Conservation (phyloP, 805 yeast species). For the Candida succiphila region DNA sequence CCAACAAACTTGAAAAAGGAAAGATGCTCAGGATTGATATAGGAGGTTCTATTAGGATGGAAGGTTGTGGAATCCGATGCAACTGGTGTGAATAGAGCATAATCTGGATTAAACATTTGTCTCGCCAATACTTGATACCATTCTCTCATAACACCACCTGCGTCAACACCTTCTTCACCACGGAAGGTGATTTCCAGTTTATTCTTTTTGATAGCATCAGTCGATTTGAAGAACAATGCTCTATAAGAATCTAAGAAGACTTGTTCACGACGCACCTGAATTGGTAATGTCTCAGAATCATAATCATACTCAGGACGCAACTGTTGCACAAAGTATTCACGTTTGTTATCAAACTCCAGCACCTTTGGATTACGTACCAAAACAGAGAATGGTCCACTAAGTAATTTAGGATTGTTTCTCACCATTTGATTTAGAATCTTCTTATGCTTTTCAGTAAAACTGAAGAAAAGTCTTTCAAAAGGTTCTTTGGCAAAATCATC, state of each 20-base stretch:
- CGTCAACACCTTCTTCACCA: conserved; percentile 96
- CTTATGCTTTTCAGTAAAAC: conserved; percentile 83
- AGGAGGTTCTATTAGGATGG: conserved; percentile 90
- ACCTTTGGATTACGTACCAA: conserved; percentile 82
- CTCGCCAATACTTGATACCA: conserved; percentile 93
- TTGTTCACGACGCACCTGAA: conserved; percentile 76
- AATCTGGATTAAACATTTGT: conserved; percentile 94
- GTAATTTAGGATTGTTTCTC: conserved; percentile 77
- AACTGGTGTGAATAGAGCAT: conserved; percentile 85
- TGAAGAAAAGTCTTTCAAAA: conserved; percentile 67
- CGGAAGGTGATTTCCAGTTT: conserved; percentile 74
- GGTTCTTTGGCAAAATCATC: conserved; percentile 67
- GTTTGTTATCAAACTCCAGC: conserved; percentile 89
- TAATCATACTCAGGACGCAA: conserved; percentile 40
- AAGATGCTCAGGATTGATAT: conserved; percentile 87
- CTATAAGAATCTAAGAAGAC: conserved; percentile 89
- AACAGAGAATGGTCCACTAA: conserved; percentile 94
- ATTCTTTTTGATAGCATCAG: conserved; percentile 61
- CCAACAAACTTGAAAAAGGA: conserved; percentile 94
- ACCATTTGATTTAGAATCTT: conserved; percentile 87
- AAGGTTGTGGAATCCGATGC: conserved; percentile 88
- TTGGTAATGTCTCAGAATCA: conserved; percentile 37
- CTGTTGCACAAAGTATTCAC: conserved; percentile 71
- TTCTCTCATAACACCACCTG: conserved; percentile 96
- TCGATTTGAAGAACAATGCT: conserved; percentile 66